phyloP scores from a whole-genome alignment of 129 eudicot species.

The Tanacetum coccineum region DNA sequence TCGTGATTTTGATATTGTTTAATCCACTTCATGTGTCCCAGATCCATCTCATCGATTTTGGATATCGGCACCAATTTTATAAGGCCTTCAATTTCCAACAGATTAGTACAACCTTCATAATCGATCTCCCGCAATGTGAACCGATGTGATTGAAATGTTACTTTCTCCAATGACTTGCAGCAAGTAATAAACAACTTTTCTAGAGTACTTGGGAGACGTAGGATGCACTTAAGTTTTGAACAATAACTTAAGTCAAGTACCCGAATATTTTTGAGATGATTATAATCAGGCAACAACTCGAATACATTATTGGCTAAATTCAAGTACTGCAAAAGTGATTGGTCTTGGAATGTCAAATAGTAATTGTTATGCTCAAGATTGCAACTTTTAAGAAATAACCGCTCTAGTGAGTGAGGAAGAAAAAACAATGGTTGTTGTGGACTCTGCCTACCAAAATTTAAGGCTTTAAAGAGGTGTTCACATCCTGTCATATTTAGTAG shows the following conservation, averaged over 20 bases:
- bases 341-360: background rate
- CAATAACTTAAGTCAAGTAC: slow-evolving; percentile 22
- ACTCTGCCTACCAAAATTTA: background rate
- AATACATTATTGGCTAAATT: background rate
- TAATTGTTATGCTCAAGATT: slow-evolving; percentile 2
- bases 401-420: background rate
- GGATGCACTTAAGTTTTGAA: slow-evolving; percentile 6
- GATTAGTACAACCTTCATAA: slow-evolving; percentile 17
- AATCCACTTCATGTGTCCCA: slow-evolving; percentile 20
- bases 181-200: background rate
- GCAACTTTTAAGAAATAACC: slow-evolving; percentile 5
- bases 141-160: slow-evolving; percentile 14
- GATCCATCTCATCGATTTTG: slow-evolving; percentile 11
- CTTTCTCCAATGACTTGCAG: slow-evolving; percentile 20
- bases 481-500: slow-evolving; percentile 4
- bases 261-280: slow-evolving; percentile 17
- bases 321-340: slow-evolving; percentile 5
- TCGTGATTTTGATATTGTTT: slow-evolving; percentile 11
- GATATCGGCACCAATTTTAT: background rate
- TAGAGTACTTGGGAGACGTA: slow-evolving; percentile 14
- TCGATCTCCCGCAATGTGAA: slow-evolving; percentile 10
- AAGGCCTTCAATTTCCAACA: slow-evolving; percentile 22
- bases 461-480: background rate
- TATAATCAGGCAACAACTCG: background rate
- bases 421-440: background rate